A percentile compares a stretch with the other conserved stretches of the same genome.
Evolutionary conservation across 345 rosid genomes (phyloP).

Genomic region (Corchorus capsularis): DNA sequence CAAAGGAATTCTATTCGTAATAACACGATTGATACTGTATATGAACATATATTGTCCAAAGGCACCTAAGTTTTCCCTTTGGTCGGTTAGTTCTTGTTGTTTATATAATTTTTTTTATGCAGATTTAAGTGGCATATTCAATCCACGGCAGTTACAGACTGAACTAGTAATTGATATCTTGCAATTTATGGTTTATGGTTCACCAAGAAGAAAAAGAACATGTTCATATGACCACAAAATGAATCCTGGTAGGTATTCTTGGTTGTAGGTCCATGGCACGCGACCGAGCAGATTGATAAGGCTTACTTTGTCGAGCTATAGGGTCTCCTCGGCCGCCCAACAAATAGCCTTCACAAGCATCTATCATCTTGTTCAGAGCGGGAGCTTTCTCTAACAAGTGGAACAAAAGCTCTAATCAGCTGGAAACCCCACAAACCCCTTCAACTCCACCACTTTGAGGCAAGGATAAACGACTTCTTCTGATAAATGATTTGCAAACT

Average conservation of each 20-base stretch:
- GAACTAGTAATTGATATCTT: too few relatives aligned
- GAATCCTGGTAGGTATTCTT: background rate
- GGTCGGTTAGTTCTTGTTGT: too few relatives aligned
- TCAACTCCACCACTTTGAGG: slow-evolving; percentile 2
- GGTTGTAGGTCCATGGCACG: background rate
- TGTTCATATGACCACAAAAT: background rate
- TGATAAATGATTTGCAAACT: too few relatives aligned
- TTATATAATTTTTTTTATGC: too few relatives aligned
- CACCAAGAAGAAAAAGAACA: too few relatives aligned
- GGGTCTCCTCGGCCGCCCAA: background rate
- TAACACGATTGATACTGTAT: too few relatives aligned
- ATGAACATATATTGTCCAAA: too few relatives aligned
- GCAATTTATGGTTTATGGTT: too few relatives aligned
- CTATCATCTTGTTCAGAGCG: background rate
- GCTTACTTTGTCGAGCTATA: background rate
- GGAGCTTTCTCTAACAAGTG: background rate
- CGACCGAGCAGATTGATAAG: background rate
- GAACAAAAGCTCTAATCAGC: background rate
- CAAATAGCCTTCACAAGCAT: background rate
- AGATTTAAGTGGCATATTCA: too few relatives aligned
- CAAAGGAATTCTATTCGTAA: background rate
- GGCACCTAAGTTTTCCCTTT: too few relatives aligned
- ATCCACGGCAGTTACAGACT: too few relatives aligned
- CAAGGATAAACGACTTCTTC: background rate
- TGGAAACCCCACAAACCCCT: background rate